Conservation (phyloP, 805 yeast species). For the Kodamaea kakaduensis region DNA sequence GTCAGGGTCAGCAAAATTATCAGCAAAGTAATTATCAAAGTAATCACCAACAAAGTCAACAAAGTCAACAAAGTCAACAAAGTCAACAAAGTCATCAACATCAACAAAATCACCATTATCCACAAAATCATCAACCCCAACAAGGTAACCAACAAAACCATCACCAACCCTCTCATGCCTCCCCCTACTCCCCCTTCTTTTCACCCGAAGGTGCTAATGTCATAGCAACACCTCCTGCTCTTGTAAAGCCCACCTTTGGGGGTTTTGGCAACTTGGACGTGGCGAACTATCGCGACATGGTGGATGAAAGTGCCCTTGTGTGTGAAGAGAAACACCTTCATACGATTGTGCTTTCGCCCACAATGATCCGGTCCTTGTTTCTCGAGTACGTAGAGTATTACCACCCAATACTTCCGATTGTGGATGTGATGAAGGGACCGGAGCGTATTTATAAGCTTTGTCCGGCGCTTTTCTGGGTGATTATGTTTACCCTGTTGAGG, state of each 20-base stretch:
- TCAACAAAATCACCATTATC: background rate
- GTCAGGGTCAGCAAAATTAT: too few species aligned
- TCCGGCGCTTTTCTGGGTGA: conserved; percentile 91
- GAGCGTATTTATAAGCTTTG: conserved; percentile 74
- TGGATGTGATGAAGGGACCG: conserved; percentile 77
- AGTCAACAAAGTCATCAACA: background rate
- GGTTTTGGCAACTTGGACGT: conserved; percentile 2
- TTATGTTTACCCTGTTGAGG: conserved; percentile 79
- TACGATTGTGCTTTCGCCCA: conserved; percentile 56
- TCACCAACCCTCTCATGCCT: background rate
- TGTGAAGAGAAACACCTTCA: conserved; percentile 74
- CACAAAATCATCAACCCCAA: background rate
- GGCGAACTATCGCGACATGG: conserved; percentile 1
- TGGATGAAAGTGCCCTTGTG: conserved; percentile 25
- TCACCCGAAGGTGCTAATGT: too few species aligned
- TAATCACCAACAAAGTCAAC: background rate
- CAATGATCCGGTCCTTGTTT: conserved; percentile 59
- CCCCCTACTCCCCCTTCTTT: background rate
- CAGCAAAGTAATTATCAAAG: too few species aligned
- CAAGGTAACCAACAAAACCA: too few species aligned
- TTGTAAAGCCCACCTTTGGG: background rate
- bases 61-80: conserved; percentile 1
- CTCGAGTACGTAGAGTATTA: conserved; percentile 70
- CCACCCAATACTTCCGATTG: conserved; percentile 84
- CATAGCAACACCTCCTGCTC: too few species aligned